Conservation (phyloP, 2,329 filamentous ascomycete species). For the Ceratocystis colombiana region DNA sequence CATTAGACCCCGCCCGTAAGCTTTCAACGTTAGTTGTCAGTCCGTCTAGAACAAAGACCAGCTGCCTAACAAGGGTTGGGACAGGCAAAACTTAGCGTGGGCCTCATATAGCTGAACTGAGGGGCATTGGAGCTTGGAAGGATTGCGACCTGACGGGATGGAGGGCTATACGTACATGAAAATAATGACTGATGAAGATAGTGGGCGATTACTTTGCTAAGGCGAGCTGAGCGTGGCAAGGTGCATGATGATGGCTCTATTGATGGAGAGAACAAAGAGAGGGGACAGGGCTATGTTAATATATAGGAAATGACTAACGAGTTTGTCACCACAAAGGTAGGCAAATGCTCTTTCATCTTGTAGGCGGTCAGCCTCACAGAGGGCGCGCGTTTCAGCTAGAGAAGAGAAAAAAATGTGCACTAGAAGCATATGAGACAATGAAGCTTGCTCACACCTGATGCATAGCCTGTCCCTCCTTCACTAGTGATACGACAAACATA, state of each 20-base stretch:
- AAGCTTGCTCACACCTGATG: background rate
- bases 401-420: background rate
- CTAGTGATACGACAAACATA: background rate
- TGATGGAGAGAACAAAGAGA: background rate
- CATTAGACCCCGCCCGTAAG: background rate
- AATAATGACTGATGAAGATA: background rate
- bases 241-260: background rate
- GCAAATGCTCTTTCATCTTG: background rate
- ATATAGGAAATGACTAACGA: background rate
- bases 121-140: slow-evolving; percentile 2
- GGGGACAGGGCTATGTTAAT: background rate
- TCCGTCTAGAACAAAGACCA: background rate
- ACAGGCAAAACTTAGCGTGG: slow-evolving; percentile 4
- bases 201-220: background rate
- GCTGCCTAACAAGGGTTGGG: slow-evolving; percentile 8
- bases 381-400: background rate
- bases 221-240: background rate
- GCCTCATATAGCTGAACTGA: slow-evolving; percentile 13
- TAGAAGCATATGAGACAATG: background rate
- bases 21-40: slow-evolving; percentile 2
- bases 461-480: background rate
- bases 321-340: background rate
- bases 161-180: background rate
- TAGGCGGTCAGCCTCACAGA: background rate
- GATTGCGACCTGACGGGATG: slow-evolving; percentile 11